These are phyloP conservation scores for Acanthamoeba triangularis DNA, from an alignment of 208 protist species.

Conservation along the genomic window DNA sequence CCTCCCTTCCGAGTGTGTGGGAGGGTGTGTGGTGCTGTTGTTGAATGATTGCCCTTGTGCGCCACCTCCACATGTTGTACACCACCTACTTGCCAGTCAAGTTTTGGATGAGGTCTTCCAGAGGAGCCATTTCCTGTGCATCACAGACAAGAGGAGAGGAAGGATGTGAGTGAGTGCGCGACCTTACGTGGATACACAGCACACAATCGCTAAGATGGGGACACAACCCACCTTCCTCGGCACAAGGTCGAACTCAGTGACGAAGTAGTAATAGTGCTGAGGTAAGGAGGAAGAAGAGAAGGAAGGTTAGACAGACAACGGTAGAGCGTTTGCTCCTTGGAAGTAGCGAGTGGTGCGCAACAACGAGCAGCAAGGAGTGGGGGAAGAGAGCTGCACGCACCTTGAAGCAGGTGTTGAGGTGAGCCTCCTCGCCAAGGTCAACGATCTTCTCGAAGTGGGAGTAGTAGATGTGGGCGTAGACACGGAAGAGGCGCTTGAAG, in stretches of 20 bases:
- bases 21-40: not conserved
- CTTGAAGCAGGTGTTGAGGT: slow-evolving; percentile 98
- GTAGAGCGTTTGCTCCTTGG: slow-evolving; percentile 30
- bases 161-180: not conserved
- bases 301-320: not conserved
- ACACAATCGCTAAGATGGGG: slow-evolving; percentile 76
- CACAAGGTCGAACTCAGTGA: slow-evolving; percentile 92
- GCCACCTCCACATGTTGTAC: not conserved
- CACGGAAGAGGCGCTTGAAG: slow-evolving; percentile 98
- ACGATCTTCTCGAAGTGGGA: slow-evolving; percentile 98
- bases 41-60: not conserved
- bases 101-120: slow-evolving; percentile 90
- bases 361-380: not conserved
- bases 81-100: slow-evolving; percentile 77
- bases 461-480: slow-evolving; percentile 99
- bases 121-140: slow-evolving; percentile 89
- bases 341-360: not conserved
- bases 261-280: slow-evolving; percentile 95
- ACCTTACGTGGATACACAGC: not conserved
- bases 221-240: slow-evolving; percentile 89
- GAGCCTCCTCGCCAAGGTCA: slow-evolving; percentile 97
- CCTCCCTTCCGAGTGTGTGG: not conserved
- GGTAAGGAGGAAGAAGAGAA: not conserved
- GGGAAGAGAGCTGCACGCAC: not conserved
- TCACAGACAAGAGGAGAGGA: not conserved